phyloP scores from a whole-genome alignment of 176 grass and related monocot species.

The Lolium multiflorum region DNA sequence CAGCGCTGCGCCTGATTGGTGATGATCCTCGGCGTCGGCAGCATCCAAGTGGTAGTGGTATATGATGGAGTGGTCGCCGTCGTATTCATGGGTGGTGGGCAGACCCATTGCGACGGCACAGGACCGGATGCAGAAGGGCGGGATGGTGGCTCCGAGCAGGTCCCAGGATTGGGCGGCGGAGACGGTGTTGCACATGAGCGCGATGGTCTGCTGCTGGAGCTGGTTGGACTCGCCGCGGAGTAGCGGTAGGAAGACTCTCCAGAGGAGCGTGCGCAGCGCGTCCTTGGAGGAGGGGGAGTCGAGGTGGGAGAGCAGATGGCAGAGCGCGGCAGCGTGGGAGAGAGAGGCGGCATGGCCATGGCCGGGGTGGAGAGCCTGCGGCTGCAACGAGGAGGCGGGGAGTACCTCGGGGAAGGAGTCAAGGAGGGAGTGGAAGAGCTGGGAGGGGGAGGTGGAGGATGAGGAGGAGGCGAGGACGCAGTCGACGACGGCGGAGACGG shows the following conservation, averaged over 20 bases:
- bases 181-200: constrained; percentile 58
- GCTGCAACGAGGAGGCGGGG: neutral
- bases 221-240: constrained; percentile 51
- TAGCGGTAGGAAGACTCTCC: constrained; percentile 70
- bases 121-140: constrained; percentile 75
- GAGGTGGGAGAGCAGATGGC: constrained; percentile 67
- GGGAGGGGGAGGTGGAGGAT: constrained; percentile 41
- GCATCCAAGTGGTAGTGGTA: constrained; percentile 40
- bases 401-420: constrained; percentile 54
- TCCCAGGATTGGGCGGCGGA: constrained; percentile 59
- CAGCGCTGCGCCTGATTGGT: neutral
- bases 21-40: neutral
- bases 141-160: constrained; percentile 61
- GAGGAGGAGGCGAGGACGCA: constrained; percentile 77
- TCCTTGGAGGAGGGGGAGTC: constrained; percentile 40
- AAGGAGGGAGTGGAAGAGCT: constrained; percentile 78
- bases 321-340: constrained; percentile 62
- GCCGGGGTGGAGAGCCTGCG: constrained; percentile 42
- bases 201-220: constrained; percentile 61
- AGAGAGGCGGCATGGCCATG: constrained; percentile 40
- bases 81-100: neutral
- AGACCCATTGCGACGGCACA: constrained; percentile 47
- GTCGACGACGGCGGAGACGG: constrained; percentile 73
- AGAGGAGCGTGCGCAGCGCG: constrained; percentile 57
- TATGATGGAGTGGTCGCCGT: constrained; percentile 30